Evolutionary conservation across 306 rosid species (phyloP).

Genomic region (Dalbergia oliveri): DNA sequence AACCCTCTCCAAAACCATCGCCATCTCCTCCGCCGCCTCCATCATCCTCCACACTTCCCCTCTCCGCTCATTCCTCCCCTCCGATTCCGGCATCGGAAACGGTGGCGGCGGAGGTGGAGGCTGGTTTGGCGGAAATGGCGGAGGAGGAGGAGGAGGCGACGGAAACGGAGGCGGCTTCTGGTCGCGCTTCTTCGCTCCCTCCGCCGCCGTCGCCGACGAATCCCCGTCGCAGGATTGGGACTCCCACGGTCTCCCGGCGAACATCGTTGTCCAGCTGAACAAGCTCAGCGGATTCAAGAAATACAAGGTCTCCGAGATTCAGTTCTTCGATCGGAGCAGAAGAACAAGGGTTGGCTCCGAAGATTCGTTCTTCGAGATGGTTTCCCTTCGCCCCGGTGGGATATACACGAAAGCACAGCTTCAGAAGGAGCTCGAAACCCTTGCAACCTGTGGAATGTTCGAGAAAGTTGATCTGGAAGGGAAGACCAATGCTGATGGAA

Average conservation of each 20-base stretch:
- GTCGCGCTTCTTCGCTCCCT: slow-evolving; percentile 56
- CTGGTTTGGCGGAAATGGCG: slow-evolving; percentile 37
- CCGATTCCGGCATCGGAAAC: slow-evolving; percentile 29
- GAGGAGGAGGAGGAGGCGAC: slow-evolving; percentile 49
- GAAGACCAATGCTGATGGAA: slow-evolving; percentile 87
- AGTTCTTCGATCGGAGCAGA: slow-evolving; percentile 75
- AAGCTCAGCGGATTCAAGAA: slow-evolving; percentile 92
- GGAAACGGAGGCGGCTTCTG: slow-evolving; percentile 58
- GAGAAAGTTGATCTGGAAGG: slow-evolving; percentile 97
- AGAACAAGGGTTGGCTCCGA: slow-evolving; percentile 67
- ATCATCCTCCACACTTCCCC: slow-evolving; percentile 50
- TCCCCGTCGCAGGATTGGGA: slow-evolving; percentile 77
- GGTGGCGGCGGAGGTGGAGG: slow-evolving; percentile 43
- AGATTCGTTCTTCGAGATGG: slow-evolving; percentile 94
- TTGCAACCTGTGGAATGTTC: slow-evolving; percentile 94
- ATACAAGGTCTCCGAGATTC: slow-evolving; percentile 80
- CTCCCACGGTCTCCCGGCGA: slow-evolving; percentile 87
- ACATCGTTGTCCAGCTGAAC: slow-evolving; percentile 77
- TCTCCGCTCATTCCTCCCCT: slow-evolving; percentile 19
- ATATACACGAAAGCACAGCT: slow-evolving; percentile 85
- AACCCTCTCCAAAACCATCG: slow-evolving; percentile 63
- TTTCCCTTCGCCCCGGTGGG: slow-evolving; percentile 81
- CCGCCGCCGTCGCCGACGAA: slow-evolving; percentile 81
- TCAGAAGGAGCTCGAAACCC: slow-evolving; percentile 84
- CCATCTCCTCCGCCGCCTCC: slow-evolving; percentile 71